Conservation (phyloP, 805 yeast genomes). For the Ogataea allantospora region DNA sequence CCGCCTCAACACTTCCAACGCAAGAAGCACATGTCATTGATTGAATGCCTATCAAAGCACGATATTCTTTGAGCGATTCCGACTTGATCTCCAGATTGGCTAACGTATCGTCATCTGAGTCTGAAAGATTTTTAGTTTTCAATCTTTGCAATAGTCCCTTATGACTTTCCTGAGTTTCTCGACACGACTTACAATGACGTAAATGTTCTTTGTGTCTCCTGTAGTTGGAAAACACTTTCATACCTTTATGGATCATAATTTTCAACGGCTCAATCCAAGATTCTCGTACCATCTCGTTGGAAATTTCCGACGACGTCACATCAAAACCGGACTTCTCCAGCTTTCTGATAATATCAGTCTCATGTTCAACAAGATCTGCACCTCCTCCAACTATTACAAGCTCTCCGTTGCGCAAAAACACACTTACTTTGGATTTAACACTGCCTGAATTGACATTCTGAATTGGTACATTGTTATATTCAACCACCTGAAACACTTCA, state of each 20-base stretch:
- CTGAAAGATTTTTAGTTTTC: constrained; percentile 9
- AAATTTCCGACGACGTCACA: constrained; percentile 23
- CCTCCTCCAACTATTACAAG: constrained; percentile 30
- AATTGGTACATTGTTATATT: constrained; percentile 15
- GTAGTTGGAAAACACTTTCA: constrained; percentile 7
- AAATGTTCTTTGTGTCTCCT: constrained; percentile 34
- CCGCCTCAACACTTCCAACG: constrained; percentile 41
- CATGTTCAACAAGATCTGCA: constrained; percentile 17
- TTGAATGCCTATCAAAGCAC: constrained; percentile 54
- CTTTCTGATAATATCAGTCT: constrained; percentile 28
- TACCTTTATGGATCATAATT: constrained; percentile 15
- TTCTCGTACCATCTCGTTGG: constrained; percentile 8
- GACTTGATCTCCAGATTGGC: constrained; percentile 27
- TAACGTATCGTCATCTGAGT: constrained; percentile 22
- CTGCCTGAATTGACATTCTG: constrained; percentile 3
- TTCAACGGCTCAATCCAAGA: constrained; percentile 18
- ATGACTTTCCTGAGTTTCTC: constrained; percentile 23
- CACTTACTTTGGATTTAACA: constrained; percentile 20
- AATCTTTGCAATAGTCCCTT: constrained; percentile 3
- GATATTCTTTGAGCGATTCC: constrained; percentile 29
- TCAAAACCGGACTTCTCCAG: constrained; percentile 40
- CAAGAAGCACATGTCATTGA: constrained; percentile 76
- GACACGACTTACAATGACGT: constrained; percentile 43
- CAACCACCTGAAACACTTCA: constrained; percentile 19
- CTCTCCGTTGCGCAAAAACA: constrained; percentile 27